Evolutionary conservation across 495 filamentous ascomycete species (phyloP).

Genomic region (Trichocladium uniseriatum): DNA sequence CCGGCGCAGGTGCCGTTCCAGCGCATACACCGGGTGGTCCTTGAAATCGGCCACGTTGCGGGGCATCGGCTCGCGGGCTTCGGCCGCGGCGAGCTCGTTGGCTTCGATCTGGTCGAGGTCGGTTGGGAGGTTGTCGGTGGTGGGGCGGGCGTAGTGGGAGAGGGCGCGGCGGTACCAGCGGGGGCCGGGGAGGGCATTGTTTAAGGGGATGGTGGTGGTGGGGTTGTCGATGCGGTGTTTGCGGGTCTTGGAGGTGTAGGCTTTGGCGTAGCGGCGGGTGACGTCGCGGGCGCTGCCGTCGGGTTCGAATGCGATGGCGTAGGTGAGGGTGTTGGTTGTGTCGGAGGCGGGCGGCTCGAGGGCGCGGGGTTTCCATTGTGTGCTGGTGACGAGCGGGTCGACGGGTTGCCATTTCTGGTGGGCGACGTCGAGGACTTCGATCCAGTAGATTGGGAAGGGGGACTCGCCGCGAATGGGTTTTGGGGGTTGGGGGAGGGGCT

Average conservation of each 20-base stretch:
- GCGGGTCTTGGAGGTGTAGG: slow-evolving; percentile 81
- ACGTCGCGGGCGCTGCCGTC: slow-evolving; percentile 71
- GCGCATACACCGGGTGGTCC: slow-evolving; percentile 79
- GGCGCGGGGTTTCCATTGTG: slow-evolving; percentile 57
- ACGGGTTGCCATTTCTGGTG: slow-evolving; percentile 85
- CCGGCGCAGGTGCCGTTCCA: slow-evolving; percentile 77
- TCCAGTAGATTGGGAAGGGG: slow-evolving; percentile 78
- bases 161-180: slow-evolving; percentile 65
- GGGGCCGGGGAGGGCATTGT: slow-evolving; percentile 36
- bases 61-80: slow-evolving; percentile 77
- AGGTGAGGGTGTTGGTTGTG: slow-evolving; percentile 61
- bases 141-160: slow-evolving; percentile 46
- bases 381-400: slow-evolving; percentile 73
- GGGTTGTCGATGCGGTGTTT: slow-evolving; percentile 59
- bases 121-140: slow-evolving; percentile 27
- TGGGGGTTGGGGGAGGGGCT: slow-evolving; percentile 19
- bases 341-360: slow-evolving; percentile 77
- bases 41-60: slow-evolving; percentile 86
- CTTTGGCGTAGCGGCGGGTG: slow-evolving; percentile 67
- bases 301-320: slow-evolving; percentile 75
- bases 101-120: slow-evolving; percentile 78
- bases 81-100: slow-evolving; percentile 58
- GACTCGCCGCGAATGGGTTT: slow-evolving; percentile 49
- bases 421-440: slow-evolving; percentile 77
- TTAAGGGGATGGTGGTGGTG: background rate